A percentile compares a stretch with the other conserved stretches of the same genome.
phyloP scores from a whole-genome alignment of 1,139 yeast species.

The Geotrichum europaeum region DNA sequence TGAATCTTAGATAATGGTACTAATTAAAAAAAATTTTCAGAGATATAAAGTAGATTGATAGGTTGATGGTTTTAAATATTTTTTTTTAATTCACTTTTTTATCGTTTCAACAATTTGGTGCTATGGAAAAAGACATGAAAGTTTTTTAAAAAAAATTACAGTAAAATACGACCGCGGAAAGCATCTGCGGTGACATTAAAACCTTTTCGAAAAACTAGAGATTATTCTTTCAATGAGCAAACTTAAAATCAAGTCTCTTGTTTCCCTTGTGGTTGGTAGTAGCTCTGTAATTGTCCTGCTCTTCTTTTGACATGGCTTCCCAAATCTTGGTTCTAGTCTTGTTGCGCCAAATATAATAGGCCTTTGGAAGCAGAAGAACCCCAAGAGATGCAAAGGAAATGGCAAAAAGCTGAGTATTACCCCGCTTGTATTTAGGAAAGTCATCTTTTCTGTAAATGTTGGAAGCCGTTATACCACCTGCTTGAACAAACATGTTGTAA shows the following conservation, averaged over 20 bases:
- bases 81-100: too few species aligned
- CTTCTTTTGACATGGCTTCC: conserved; percentile 43
- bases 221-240: conserved; percentile 28
- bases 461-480: conserved; percentile 46
- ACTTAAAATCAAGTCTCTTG: conserved; percentile 46
- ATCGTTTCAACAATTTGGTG: too few species aligned
- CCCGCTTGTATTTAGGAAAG: conserved; percentile 52
- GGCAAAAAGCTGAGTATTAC: conserved; percentile 44
- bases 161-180: too few species aligned
- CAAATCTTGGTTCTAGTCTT: conserved; percentile 41
- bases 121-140: too few species aligned
- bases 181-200: too few species aligned
- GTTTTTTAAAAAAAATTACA: too few species aligned
- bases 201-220: too few species aligned
- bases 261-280: conserved; percentile 49
- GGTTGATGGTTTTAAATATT: too few species aligned
- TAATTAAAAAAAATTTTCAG: too few species aligned
- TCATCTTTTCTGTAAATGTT: conserved; percentile 54
- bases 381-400: conserved; percentile 32
- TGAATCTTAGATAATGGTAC: too few species aligned
- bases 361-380: conserved; percentile 21
- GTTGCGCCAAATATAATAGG: conserved; percentile 47
- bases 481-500: conserved; percentile 57
- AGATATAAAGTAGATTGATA: too few species aligned
- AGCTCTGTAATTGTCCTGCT: conserved; percentile 39